phyloP scores from a whole-genome alignment of 2,329 filamentous ascomycete species.

The Zymoseptoria pseudotritici region DNA sequence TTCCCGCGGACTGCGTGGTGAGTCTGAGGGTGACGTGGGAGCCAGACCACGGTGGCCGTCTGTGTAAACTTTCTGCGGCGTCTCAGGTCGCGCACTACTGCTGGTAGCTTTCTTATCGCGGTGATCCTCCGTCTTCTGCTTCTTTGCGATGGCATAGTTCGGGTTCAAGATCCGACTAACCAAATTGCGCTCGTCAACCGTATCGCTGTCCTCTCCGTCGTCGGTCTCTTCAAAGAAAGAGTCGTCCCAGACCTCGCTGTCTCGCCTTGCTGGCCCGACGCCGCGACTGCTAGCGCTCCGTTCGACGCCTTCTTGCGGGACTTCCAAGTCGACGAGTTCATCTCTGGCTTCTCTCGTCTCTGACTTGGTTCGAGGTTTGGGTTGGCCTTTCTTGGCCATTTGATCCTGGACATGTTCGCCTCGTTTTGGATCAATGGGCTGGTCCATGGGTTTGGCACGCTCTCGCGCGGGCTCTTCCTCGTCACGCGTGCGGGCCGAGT shows the following conservation, averaged over 20 bases:
- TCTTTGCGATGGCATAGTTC: constrained; percentile 14
- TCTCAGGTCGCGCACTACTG: constrained; percentile 1
- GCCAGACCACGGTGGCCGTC: constrained; percentile 35
- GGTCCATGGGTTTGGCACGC: constrained; percentile 53
- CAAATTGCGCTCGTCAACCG: constrained; percentile 28
- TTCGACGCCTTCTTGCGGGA: constrained; percentile 25
- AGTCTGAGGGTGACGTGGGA: constrained; percentile 16
- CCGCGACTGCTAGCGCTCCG: constrained; percentile 17
- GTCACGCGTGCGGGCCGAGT: constrained; percentile 57
- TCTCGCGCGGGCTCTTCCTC: constrained; percentile 61
- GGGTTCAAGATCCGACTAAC: constrained; percentile 25
- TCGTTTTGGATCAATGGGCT: constrained; percentile 45
- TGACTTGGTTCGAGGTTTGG: constrained; percentile 37
- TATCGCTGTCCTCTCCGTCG: constrained; percentile 40
- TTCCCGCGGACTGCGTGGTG: constrained; percentile 1
- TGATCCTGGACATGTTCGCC: constrained; percentile 33
- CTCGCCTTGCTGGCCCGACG: constrained; percentile 25
- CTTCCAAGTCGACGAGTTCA: constrained; percentile 32
- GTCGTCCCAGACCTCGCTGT: constrained; percentile 43
- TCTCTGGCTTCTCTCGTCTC: constrained; percentile 42
- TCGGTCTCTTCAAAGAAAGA: constrained; percentile 38
- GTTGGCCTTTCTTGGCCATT: constrained; percentile 27
- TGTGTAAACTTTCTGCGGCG: constrained; percentile 9
- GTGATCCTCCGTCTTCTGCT: constrained; percentile 15
- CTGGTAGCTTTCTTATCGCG: background rate